phyloP scores from a whole-genome alignment of 495 filamentous ascomycete species.

The Neurospora hispaniola region DNA sequence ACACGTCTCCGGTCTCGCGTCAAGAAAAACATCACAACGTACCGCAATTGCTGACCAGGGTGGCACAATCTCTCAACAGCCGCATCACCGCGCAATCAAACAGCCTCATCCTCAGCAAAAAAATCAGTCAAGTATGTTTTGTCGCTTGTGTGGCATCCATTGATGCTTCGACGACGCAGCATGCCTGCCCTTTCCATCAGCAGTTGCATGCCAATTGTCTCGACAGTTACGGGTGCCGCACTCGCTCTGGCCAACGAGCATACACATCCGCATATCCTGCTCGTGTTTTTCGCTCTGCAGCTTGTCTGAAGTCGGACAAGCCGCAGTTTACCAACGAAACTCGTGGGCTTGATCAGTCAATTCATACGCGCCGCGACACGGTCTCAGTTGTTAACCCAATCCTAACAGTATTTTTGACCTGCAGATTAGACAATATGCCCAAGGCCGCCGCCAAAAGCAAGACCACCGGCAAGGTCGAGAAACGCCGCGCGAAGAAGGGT shows the following conservation, averaged over 20 bases:
- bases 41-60: slow-evolving; percentile 11
- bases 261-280: neutral
- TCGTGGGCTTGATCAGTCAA: neutral
- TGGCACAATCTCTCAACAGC: slow-evolving; percentile 1
- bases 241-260: neutral
- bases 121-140: neutral
- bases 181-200: neutral
- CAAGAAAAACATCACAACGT: slow-evolving; percentile 1
- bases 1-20: slow-evolving; percentile 5
- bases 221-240: slow-evolving; percentile 1
- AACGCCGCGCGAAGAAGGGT: slow-evolving; percentile 41
- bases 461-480: slow-evolving; percentile 32
- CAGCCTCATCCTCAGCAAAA: neutral
- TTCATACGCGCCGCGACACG: neutral
- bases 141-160: neutral
- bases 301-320: neutral
- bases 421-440: slow-evolving; percentile 29
- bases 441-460: slow-evolving; percentile 39
- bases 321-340: neutral
- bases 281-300: neutral
- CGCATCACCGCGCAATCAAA: neutral
- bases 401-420: slow-evolving; percentile 14
- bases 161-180: neutral
- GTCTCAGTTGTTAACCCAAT: neutral
- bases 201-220: neutral